Evolutionary conservation across 169 alveolate genomes (phyloP), one percentile per base, ranked within the genome.

Genomic region (Perkinsus olseni): DNA sequence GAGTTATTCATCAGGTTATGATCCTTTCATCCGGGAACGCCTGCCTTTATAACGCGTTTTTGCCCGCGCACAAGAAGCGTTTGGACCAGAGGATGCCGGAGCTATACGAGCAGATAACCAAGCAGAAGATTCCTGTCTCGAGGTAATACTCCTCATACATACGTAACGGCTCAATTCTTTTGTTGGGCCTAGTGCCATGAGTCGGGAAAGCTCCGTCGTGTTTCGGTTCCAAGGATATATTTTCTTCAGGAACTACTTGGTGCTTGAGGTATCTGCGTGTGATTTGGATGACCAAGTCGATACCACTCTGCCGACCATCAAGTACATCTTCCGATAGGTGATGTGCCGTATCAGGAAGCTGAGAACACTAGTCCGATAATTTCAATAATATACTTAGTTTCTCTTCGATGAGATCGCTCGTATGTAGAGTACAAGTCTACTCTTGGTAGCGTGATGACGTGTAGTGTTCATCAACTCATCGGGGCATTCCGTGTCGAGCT

Each of bases 1-100:
- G n/a, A n/a, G n/a, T n/a, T n/a, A n/a, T n/a, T n/a, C n/a, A 62
- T 62, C 82, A 96, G 38, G 97, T 98, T 34, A 96, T 97, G 91
- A 96, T 98, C 39, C 95, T 98, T 38, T 96, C 99, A 31, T 96
- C 97, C 40, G 99, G 99, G 40, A 96, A 96, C 92, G 96, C 96
- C 24, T 97, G 99, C 91, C 95, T 98, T 38, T 98, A 96, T 96
- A 98, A 98, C 93, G 96, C 98, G 36, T 97, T 95, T 93, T 94
- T 96, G 90, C 97, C 98, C 6, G 95, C 93, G 38, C 97, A 96
- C 94, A 97, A 94, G 38, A 97, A 94, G 92, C 95, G 99, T 94
- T 93, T 93, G 92, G 95, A 92, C 38, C 94, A 91, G 93, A 96
- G 96, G 38, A 92, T 97, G 51, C 97, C 91, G 37, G 96, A 95